Percentiles rank a stretch among this genome's conserved stretches.
These are phyloP conservation scores for Arthrinium puccinioides DNA, from an alignment of 2,329 filamentous ascomycete genomes.

Conservation along the genomic window DNA sequence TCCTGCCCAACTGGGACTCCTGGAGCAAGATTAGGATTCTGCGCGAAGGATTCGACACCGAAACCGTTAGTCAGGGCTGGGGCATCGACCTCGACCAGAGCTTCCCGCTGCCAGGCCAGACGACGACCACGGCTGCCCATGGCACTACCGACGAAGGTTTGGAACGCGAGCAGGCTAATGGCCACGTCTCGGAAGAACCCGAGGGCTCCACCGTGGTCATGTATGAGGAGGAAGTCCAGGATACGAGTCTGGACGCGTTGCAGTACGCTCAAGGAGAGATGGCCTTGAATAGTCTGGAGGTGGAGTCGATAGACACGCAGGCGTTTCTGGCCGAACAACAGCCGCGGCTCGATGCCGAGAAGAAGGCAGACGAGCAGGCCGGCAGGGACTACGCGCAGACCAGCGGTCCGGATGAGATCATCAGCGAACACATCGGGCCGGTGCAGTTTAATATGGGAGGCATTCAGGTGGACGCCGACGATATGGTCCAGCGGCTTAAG, in stretches of 20 bases:
- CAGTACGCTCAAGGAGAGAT: constrained; percentile 43
- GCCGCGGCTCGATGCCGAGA: constrained; percentile 61
- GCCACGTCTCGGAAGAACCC: constrained; percentile 16
- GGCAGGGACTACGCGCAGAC: constrained; percentile 26
- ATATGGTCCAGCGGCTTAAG: constrained; percentile 83
- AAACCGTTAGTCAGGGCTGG: constrained; percentile 80
- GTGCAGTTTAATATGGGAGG: constrained; percentile 98
- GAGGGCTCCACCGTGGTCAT: constrained; percentile 60
- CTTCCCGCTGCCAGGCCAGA: constrained; percentile 12
- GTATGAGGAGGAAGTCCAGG: constrained; percentile 74
- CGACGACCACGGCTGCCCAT: background rate
- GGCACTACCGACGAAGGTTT: constrained; percentile 1
- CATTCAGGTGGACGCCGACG: constrained; percentile 91
- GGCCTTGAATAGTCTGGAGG: constrained; percentile 45
- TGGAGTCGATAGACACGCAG: constrained; percentile 68
- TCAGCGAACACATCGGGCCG: constrained; percentile 80
- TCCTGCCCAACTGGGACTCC: constrained; percentile 96
- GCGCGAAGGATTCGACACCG: constrained; percentile 86
- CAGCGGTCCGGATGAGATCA: constrained; percentile 29
- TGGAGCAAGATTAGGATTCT: constrained; percentile 95
- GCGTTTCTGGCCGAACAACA: constrained; percentile 70
- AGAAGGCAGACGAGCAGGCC: constrained; percentile 44
- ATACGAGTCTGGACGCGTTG: constrained; percentile 59
- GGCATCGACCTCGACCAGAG: constrained; percentile 68
- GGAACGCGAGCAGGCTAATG: constrained; percentile 17